These are phyloP conservation scores for Hordeum pubiflorum DNA, from an alignment of 202 grass and related monocot species.

Conservation along the genomic window DNA sequence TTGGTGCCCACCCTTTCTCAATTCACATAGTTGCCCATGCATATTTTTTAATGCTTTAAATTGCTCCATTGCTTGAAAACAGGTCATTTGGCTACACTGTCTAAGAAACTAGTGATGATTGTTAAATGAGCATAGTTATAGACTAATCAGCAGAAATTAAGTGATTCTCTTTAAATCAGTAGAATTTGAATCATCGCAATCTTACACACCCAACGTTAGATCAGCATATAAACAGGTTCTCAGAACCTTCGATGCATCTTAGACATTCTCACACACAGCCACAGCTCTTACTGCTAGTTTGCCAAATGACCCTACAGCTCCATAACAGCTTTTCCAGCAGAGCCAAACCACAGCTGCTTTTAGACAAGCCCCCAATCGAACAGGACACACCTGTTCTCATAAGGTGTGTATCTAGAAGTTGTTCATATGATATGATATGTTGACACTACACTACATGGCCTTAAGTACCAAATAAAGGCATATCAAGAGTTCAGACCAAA, in stretches of 20 bases:
- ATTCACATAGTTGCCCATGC: not conserved
- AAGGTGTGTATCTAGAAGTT: not conserved
- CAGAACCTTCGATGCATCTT: not conserved
- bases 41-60: not conserved
- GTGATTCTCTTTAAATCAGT: not conserved
- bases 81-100: not conserved
- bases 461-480: not conserved
- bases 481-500: not conserved
- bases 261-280: not conserved
- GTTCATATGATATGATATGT: not conserved
- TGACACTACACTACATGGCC: not conserved
- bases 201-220: not conserved
- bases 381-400: not conserved
- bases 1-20: not conserved
- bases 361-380: not conserved
- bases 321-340: not conserved
- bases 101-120: not conserved
- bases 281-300: not conserved
- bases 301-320: not conserved
- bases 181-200: not conserved
- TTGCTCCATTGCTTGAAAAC: not conserved
- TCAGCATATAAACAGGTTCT: not conserved
- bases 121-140: not conserved
- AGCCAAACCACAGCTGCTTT: not conserved
- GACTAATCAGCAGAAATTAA: not conserved